Evolutionary conservation across 2,329 filamentous ascomycete species (phyloP), one percentile per base, ranked within the genome.

Genomic region (Fusarium burgessii): DNA sequence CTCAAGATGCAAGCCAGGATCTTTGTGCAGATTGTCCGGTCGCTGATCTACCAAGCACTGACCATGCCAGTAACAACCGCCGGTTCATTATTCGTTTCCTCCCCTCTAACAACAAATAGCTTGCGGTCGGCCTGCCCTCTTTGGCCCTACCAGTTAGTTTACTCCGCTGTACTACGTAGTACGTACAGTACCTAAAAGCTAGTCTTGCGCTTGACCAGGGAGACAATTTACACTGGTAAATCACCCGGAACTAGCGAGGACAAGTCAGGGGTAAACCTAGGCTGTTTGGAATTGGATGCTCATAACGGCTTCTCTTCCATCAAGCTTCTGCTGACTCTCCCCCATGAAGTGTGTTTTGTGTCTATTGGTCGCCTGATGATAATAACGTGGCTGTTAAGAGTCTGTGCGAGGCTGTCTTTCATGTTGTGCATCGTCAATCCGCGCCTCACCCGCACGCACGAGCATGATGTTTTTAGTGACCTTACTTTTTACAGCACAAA

Each of bases 351-450:
- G 32, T 10, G 25, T 54, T 29, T n/a, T 13, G 14, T 27, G 43
- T 17, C 43, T 55, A 45, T 68, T 57, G 50, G 57, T 40, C 35
- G 45, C 45, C 50, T 38, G 23, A 29, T 45, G n/a, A 40, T 38
- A 58, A 71, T 71, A 71, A 62, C 62, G 63, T 29, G 38, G 27
- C 40, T 52, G 35, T 66, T 62, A 70, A 70, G 58, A 55, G 69
- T 72, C 69, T 72, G 69, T 72, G 69, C 69, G 59, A 57, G 50
- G 42, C 27, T 33, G 42, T 55, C 52, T 54, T 58, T 32, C 15
- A 72, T 72, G 69, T 72, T 72, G 69, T 72, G 69, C 69, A 72
- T 72, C 49, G 51, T 50, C 68, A 65, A 70, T 58, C 45, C 64
- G 32, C 69, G 69, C 69, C 69, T 72, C 69, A 72, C 69, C 69